Evolutionary conservation across 257 asterid species (phyloP).

Genomic region (Penstemon eatonii): DNA sequence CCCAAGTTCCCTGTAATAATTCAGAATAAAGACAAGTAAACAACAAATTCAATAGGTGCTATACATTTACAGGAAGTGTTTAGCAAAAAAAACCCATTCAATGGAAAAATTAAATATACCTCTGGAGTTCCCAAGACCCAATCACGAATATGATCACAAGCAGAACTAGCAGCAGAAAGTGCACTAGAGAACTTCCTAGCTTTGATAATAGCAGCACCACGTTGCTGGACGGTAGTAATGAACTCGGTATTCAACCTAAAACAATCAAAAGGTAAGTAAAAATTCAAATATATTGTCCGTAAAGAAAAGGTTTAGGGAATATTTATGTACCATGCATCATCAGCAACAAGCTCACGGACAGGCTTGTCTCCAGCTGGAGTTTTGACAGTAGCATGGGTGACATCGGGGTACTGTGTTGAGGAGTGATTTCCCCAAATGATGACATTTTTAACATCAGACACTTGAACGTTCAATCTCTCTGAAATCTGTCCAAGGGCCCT

Average conservation of each 20-base stretch:
- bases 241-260: conserved; percentile 81
- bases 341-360: conserved; percentile 70
- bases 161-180: conserved; percentile 96
- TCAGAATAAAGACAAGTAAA: conserved; percentile 13
- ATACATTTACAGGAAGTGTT: too few species aligned
- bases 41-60: not conserved
- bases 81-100: too few species aligned
- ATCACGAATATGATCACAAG: conserved; percentile 95
- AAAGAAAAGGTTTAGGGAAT: not conserved
- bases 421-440: conserved; percentile 97
- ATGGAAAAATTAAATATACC: conserved; percentile 35
- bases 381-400: conserved; percentile 76
- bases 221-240: conserved; percentile 82
- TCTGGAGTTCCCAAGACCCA: conserved; percentile 98
- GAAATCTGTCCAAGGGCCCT: conserved; percentile 97
- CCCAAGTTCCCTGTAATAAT: conserved; percentile 72
- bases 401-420: conserved; percentile 92
- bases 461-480: conserved; percentile 78
- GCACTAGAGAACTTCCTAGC: conserved; percentile 96
- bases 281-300: not conserved
- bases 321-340: conserved; percentile 67
- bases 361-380: conserved; percentile 80
- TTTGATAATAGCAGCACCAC: conserved; percentile 97
- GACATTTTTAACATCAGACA: conserved; percentile 81
- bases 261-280: not conserved